Evolutionary conservation across 2,329 filamentous ascomycete species (phyloP), one percentile per base, ranked within the genome.

Genomic region (Bipolaris bicolor): DNA sequence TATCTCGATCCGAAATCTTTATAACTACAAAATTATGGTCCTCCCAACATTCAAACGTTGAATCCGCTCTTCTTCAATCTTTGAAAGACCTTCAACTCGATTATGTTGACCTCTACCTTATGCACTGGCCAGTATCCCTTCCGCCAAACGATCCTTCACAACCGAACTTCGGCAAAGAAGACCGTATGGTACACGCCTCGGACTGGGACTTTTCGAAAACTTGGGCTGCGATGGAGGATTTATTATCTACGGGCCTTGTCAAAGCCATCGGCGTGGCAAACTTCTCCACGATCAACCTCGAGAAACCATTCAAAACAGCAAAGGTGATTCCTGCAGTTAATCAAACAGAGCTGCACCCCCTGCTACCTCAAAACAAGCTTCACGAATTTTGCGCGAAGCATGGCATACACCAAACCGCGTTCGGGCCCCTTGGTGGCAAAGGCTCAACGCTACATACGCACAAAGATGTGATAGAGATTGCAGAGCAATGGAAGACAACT

Each of bases 11-110:
- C 22, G 70, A 71, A 47, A 65, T 71, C 46, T 73, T 73, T 59
- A 69, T 72, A 55, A 94, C 92, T 61, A 92, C 89, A 76, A 96
- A 96, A 84, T 88, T 96, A 57, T 96, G 92, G 91, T 92, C 93
- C 81, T 88, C 88, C 64, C 95, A 92, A 84, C 91, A 96, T 81
- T 66, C 66, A 46, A 83, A 83, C 66, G 92, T 94, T 71, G 84
- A 82, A 76, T 85, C 86, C 76, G 88, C 87, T 72, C 91, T 95
- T 78, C 81, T 95, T 57, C 83, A 86, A 59, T 82, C 89, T 84
- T 70, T 81, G 91, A 73, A 84, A 86, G 67, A 94, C 82, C 94
- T 90, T 87, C 88, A 89, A 62, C 76, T 96, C 60, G 91, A 93
- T 71, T 96, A 96, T 83, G 93, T 96, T 77, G 92, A 96, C 77